Base-by-base conservation (phyloP, 1,284 basidiomycete genomes). In the Rugiboletus extremiorientalis region DNA sequence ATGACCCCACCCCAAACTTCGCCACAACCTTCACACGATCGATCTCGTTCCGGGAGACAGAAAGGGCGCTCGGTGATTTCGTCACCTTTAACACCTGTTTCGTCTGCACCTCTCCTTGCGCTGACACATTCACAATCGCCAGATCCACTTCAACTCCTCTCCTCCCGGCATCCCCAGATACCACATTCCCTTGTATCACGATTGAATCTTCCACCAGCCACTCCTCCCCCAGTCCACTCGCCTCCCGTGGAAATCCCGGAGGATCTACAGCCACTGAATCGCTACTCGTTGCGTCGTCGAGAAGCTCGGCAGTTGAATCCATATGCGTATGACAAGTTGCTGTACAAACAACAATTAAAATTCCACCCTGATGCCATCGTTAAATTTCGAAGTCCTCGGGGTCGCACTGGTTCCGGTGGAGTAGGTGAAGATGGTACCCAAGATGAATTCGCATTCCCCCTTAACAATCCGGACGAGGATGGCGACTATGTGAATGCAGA, bases 301-400 rank as follows among this genome's bases (percentile, higher is more conserved):
- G 71, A 78, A 43, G 68, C 77, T 36, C 73, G 77, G 44, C 85
- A 87, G 62, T 58, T 83, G 27, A 78, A 77, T 37, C 85, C 85
- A 6, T 87, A 84, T 59, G 74, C 75, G 8, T 75, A 77, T 33
- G 85, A 87, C 52, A 73, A 78, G 47, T 51, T 74, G 18, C 44
- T 71, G 44, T 87, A 87, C 65, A 77, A 79, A 50, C 66, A 68
- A 18, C 74, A 77, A 36, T 65, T 88, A 52, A 73, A 72, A 36
- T 58, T 67, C 7, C 77, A 77, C 58, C 85, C 84, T 9, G 85
- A 87, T 28, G 85, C 85, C 6, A 81, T 87, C 41, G 75, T 87
- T 41, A 82, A 79, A 51, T 61, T 75, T 38, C 70, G 65, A 47
- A 75, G 73, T 60, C 68, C 71, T 58, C 59, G 59, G 55, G 54